Conservation (phyloP, 108 stramenopile genomes). For the Cyclotella distinguenda region DNA sequence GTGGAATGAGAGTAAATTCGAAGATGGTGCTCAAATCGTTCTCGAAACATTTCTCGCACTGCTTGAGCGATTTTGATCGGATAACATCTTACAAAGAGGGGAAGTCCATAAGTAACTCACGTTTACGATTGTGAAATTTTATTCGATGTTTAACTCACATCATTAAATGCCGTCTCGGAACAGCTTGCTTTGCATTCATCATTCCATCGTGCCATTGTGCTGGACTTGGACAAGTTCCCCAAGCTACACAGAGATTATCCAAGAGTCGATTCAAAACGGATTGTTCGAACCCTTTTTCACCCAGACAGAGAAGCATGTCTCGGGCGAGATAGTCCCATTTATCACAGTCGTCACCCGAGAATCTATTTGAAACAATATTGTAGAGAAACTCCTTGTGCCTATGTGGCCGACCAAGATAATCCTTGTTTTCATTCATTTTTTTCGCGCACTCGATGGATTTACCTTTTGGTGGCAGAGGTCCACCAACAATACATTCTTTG, state of each 20-base stretch:
- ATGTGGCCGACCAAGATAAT: constrained; percentile 56
- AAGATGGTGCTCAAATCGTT: constrained; percentile 71
- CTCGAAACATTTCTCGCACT: constrained; percentile 70
- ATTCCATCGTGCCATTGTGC: constrained; percentile 35
- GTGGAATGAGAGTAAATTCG: constrained; percentile 87
- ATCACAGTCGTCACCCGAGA: constrained; percentile 90
- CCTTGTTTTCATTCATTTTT: background rate
- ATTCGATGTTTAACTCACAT: constrained; percentile 26
- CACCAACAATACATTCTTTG: constrained; percentile 73
- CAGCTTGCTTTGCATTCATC: background rate
- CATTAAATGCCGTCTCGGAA: constrained; percentile 58
- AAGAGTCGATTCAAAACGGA: constrained; percentile 51
- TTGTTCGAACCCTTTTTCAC: constrained; percentile 34
- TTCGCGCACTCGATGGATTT: constrained; percentile 26
- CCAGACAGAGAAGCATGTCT: constrained; percentile 57
- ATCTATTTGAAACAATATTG: constrained; percentile 89
- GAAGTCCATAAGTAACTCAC: too few relatives aligned
- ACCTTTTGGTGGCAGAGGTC: constrained; percentile 36
- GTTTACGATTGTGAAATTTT: background rate
- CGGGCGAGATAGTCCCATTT: constrained; percentile 94
- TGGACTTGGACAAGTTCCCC: constrained; percentile 51
- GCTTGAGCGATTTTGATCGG: constrained; percentile 73
- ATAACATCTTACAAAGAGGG: constrained; percentile 65
- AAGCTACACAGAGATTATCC: constrained; percentile 72
- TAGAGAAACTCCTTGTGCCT: constrained; percentile 82